phyloP scores from a whole-genome alignment of 805 yeast species.

The Nematodospora valgi region DNA sequence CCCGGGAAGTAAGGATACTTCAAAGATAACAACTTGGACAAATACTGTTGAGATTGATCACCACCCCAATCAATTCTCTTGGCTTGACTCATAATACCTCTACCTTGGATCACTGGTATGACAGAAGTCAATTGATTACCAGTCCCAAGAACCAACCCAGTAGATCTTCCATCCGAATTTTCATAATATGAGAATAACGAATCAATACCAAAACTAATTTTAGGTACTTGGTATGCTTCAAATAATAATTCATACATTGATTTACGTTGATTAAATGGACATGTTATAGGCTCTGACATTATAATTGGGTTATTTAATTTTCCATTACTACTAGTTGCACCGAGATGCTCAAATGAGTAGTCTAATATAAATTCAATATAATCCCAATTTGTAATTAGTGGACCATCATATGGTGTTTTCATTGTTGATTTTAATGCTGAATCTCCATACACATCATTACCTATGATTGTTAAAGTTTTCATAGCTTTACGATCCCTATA shows the following conservation, averaged over 20 bases:
- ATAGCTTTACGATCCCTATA: conserved; percentile 74
- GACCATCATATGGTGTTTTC: conserved; percentile 83
- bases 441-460: conserved; percentile 78
- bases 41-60: conserved; percentile 59
- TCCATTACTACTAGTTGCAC: conserved; percentile 49
- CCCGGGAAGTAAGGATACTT: conserved; percentile 93
- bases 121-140: conserved; percentile 82
- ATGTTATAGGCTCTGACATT: conserved; percentile 73
- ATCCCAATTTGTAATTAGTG: conserved; percentile 90
- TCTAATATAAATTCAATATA: conserved; percentile 78
- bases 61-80: conserved; percentile 95
- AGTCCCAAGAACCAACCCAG: conserved; percentile 77
- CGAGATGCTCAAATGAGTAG: conserved; percentile 75
- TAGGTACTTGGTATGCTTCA: conserved; percentile 76
- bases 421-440: conserved; percentile 63
- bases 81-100: conserved; percentile 60
- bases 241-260: conserved; percentile 79
- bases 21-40: conserved; percentile 61
- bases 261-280: conserved; percentile 66
- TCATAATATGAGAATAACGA: conserved; percentile 72
- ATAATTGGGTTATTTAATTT: conserved; percentile 74
- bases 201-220: conserved; percentile 79
- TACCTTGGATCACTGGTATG: conserved; percentile 75
- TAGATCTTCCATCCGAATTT: conserved; percentile 41
- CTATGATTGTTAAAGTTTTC: conserved; percentile 66